A percentile compares a stretch with the other conserved stretches of the same genome.
Conservation (phyloP, 176 grass and related monocot species). For the Carex myosuroides region DNA sequence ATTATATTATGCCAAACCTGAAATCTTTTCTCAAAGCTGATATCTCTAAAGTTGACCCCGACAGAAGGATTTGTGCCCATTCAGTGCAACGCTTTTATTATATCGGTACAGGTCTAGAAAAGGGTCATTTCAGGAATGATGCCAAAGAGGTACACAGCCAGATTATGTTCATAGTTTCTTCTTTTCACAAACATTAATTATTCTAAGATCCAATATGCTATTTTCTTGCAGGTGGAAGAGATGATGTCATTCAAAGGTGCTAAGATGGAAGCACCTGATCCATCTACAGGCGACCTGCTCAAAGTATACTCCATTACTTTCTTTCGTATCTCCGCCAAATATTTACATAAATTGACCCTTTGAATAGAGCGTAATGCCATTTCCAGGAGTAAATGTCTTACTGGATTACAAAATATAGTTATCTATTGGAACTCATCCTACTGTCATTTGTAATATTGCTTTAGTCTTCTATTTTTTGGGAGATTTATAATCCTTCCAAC, state of each 20-base stretch:
- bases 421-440: not conserved
- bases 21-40: not conserved
- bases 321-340: not conserved
- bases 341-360: not conserved
- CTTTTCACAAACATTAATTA: not conserved
- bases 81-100: not conserved
- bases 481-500: too few species aligned
- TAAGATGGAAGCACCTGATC: not conserved
- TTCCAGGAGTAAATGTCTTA: not conserved
- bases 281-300: not conserved
- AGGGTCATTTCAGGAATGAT: not conserved
- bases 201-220: not conserved
- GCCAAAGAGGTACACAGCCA: not conserved
- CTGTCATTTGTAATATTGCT: not conserved
- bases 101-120: not conserved
- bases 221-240: not conserved
- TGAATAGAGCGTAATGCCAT: not conserved
- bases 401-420: not conserved
- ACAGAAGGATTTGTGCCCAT: not conserved
- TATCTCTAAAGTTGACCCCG: not conserved
- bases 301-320: not conserved
- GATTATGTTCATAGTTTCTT: not conserved
- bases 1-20: not conserved
- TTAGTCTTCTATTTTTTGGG: too few species aligned
- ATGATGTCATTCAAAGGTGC: not conserved